phyloP scores from a whole-genome alignment of 345 rosid species.

The Tarenaya hassleriana region DNA sequence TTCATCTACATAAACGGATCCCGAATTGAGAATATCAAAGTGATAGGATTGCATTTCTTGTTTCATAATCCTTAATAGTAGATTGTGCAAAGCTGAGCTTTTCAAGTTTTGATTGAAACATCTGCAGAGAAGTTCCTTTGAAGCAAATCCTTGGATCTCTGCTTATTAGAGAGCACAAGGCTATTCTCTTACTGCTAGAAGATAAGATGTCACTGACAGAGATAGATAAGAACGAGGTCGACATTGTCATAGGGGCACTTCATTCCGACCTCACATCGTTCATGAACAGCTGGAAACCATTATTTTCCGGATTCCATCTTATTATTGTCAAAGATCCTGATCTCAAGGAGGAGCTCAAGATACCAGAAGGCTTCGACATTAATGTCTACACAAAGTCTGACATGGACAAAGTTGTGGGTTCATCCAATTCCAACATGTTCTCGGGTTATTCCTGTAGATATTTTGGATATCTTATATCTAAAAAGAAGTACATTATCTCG shows the following conservation, averaged over 20 bases:
- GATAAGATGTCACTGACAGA: slow-evolving; percentile 43
- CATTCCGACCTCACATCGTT: slow-evolving; percentile 66
- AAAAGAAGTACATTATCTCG: slow-evolving; percentile 72
- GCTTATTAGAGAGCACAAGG: neutral
- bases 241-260: slow-evolving; percentile 87
- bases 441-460: slow-evolving; percentile 88
- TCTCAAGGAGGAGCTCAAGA: slow-evolving; percentile 70
- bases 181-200: neutral
- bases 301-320: slow-evolving; percentile 68
- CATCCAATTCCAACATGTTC: slow-evolving; percentile 48
- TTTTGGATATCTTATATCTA: slow-evolving; percentile 79
- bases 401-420: slow-evolving; percentile 57
- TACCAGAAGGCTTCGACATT: slow-evolving; percentile 76
- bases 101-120: slow-evolving; percentile 8
- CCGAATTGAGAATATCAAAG: too few relatives aligned
- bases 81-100: too few relatives aligned
- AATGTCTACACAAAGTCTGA: slow-evolving; percentile 61
- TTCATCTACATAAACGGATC: too few relatives aligned
- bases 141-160: slow-evolving; percentile 6
- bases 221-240: slow-evolving; percentile 65
- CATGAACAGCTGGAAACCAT: slow-evolving; percentile 63
- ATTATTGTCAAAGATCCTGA: slow-evolving; percentile 91
- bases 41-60: too few relatives aligned
- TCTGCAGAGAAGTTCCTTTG: slow-evolving; percentile 17
- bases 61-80: too few relatives aligned